Percentiles rank a stretch among this genome's conserved stretches.
Evolutionary conservation across 768 basidiomycete species (phyloP).

Genomic region (Boletus vinaceobasis): DNA sequence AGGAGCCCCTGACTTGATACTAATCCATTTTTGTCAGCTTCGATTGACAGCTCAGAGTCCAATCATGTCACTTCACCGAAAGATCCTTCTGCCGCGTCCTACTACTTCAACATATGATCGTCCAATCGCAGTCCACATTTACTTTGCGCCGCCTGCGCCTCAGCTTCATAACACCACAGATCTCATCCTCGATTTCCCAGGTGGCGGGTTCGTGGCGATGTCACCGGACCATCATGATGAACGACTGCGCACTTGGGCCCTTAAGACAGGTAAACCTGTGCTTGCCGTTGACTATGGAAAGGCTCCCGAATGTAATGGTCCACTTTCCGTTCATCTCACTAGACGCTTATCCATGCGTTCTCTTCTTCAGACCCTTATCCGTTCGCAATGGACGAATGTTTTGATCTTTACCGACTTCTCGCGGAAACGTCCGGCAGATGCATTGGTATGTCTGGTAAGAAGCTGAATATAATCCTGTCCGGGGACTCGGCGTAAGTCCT

Average conservation of each 20-base stretch:
- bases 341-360: background rate
- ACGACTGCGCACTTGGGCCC: slow-evolving; percentile 82
- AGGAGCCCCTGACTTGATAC: slow-evolving; percentile 4
- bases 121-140: slow-evolving; percentile 81
- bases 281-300: slow-evolving; percentile 93
- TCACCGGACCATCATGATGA: slow-evolving; percentile 96
- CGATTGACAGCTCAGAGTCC: slow-evolving; percentile 58
- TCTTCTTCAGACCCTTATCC: slow-evolving; percentile 82
- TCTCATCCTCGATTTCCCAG: slow-evolving; percentile 88
- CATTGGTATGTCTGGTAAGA: slow-evolving; percentile 86
- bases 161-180: slow-evolving; percentile 69
- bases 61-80: slow-evolving; percentile 58
- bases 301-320: slow-evolving; percentile 82
- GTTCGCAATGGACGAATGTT: slow-evolving; percentile 92
- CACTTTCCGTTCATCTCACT: background rate
- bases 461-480: slow-evolving; percentile 72
- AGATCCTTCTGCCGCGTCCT: slow-evolving; percentile 82
- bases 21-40: slow-evolving; percentile 45
- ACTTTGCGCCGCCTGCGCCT: slow-evolving; percentile 66
- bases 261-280: slow-evolving; percentile 71
- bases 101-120: slow-evolving; percentile 69
- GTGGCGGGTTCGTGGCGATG: slow-evolving; percentile 97
- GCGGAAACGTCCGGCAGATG: slow-evolving; percentile 74
- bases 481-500: slow-evolving; percentile 95
- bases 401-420: slow-evolving; percentile 82